Percentiles rank a stretch among this genome's conserved stretches.
Evolutionary conservation across 805 yeast species (phyloP).

Genomic region (Candida pini): DNA sequence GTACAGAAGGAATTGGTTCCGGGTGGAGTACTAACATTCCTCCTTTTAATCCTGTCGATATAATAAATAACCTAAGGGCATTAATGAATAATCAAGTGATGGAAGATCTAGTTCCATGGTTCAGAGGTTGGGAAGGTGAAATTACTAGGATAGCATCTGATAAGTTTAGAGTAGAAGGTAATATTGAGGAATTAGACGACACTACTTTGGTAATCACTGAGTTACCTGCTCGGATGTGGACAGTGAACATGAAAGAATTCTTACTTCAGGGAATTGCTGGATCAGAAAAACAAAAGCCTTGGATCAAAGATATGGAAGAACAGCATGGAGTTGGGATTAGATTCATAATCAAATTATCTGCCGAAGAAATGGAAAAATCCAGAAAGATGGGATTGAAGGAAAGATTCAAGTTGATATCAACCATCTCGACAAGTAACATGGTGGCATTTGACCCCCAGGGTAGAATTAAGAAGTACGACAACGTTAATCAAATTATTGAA

Average conservation of each 20-base stretch:
- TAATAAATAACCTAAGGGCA: slow-evolving; percentile 66
- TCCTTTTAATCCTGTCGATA: slow-evolving; percentile 78
- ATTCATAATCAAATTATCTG: slow-evolving; percentile 68
- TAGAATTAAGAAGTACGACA: slow-evolving; percentile 75
- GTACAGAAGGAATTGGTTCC: slow-evolving; percentile 97
- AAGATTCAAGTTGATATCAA: slow-evolving; percentile 69
- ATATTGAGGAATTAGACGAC: slow-evolving; percentile 73
- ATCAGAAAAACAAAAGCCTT: slow-evolving; percentile 65
- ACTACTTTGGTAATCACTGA: slow-evolving; percentile 85
- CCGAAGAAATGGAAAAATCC: slow-evolving; percentile 81
- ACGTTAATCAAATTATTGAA: slow-evolving; percentile 67
- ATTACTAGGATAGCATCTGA: slow-evolving; percentile 61
- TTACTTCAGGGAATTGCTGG: slow-evolving; percentile 69
- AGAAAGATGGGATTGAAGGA: slow-evolving; percentile 72
- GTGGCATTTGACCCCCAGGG: slow-evolving; percentile 93
- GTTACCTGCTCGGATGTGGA: slow-evolving; percentile 91
- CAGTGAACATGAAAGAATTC: slow-evolving; percentile 81
- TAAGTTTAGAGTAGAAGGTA: slow-evolving; percentile 72
- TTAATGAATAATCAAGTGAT: slow-evolving; percentile 69
- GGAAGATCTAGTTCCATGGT: slow-evolving; percentile 86
- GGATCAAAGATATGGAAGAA: slow-evolving; percentile 94
- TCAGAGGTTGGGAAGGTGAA: slow-evolving; percentile 88
- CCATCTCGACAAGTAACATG: slow-evolving; percentile 77
- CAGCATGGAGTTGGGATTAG: slow-evolving; percentile 81
- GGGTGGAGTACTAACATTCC: slow-evolving; percentile 98